phyloP scores from a whole-genome alignment of 805 yeast species.

The Metschnikowia similis region DNA sequence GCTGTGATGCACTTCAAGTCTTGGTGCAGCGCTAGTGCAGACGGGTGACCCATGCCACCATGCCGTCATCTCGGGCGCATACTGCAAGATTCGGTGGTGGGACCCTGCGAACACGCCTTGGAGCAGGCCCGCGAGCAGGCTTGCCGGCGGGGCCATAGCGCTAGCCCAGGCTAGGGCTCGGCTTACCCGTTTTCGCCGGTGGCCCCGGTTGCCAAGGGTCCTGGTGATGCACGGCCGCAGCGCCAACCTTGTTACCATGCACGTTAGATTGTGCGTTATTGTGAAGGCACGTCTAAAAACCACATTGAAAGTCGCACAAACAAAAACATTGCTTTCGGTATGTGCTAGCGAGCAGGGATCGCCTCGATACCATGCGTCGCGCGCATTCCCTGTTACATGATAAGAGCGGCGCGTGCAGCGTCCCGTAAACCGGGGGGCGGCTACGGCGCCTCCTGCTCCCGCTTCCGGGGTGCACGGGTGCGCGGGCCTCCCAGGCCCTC shows the following conservation, averaged over 20 bases:
- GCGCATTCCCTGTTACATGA: neutral
- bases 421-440: neutral
- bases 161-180: too few species aligned
- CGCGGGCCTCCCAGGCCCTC: neutral
- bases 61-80: neutral
- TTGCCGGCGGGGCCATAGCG: too few species aligned
- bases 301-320: neutral
- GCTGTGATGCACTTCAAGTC: too few species aligned
- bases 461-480: neutral
- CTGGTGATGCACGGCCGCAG: neutral
- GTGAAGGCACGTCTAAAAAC: neutral
- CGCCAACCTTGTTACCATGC: neutral
- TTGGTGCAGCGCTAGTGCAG: too few species aligned
- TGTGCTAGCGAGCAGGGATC: neutral
- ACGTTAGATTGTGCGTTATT: neutral
- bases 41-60: neutral
- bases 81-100: neutral
- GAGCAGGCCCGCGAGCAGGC: too few species aligned
- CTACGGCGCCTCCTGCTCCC: neutral
- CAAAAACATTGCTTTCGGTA: neutral
- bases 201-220: neutral
- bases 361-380: neutral
- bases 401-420: conserved; percentile 1
- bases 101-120: neutral
- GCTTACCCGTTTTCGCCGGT: neutral